Conservation (phyloP, 306 rosid genomes). For the Boehmeria nivea region DNA sequence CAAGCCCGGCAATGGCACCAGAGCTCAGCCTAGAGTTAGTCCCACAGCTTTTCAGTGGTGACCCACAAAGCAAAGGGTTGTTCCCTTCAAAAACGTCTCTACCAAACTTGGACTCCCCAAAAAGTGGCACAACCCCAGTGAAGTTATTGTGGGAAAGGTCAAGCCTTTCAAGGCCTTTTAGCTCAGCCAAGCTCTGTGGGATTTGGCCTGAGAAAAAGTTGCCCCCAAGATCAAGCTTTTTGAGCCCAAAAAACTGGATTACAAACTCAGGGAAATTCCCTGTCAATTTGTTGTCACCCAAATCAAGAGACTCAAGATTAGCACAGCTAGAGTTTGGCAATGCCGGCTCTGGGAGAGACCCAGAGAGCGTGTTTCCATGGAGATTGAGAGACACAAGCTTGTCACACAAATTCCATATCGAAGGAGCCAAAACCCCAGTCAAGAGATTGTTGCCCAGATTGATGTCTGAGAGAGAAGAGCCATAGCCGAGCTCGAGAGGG, state of each 20-base stretch:
- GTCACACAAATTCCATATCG: conserved; percentile 84
- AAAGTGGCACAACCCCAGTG: conserved; percentile 72
- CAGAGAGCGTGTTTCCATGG: conserved; percentile 55
- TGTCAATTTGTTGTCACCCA: conserved; percentile 64
- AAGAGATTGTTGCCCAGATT: conserved; percentile 66
- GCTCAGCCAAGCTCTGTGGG: conserved; percentile 42
- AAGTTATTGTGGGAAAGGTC: conserved; percentile 85
- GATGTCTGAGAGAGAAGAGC: conserved; percentile 64
- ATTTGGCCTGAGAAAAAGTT: conserved; percentile 61
- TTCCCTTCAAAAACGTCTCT: conserved; percentile 76
- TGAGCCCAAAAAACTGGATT: conserved; percentile 52
- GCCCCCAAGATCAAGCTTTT: conserved; percentile 63
- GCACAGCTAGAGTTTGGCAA: conserved; percentile 72
- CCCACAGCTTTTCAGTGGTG: conserved; percentile 66
- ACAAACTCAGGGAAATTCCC: conserved; percentile 79
- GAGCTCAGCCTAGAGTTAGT: conserved; percentile 60
- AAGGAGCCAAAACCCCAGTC: conserved; percentile 58
- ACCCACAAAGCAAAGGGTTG: conserved; percentile 73
- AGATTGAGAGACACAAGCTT: conserved; percentile 60
- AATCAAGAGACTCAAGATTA: conserved; percentile 57
- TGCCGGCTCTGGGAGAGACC: conserved; percentile 72
- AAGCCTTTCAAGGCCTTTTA: conserved; percentile 62
- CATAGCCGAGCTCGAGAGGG: conserved; percentile 87
- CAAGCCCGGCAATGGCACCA: conserved; percentile 93
- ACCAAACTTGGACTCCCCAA: conserved; percentile 56